These are phyloP conservation scores for Neopestalotiopsis sp. DNA, from an alignment of 2,329 filamentous ascomycete genomes.

Conservation along the genomic window DNA sequence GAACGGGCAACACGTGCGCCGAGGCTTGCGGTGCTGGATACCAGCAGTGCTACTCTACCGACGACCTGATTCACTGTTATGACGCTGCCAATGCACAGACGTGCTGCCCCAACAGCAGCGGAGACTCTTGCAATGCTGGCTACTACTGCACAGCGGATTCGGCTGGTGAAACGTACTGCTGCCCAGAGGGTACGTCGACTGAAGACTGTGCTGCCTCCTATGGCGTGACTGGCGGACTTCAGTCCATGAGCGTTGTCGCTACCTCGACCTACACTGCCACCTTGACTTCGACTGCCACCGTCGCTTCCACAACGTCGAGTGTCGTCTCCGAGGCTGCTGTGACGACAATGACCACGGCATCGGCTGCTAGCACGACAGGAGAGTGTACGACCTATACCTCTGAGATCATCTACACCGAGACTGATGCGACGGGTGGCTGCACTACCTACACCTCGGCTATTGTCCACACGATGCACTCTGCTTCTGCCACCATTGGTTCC, in stretches of 20 bases:
- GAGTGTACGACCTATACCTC: slow-evolving; percentile 7
- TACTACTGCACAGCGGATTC: slow-evolving; percentile 68
- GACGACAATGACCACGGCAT: slow-evolving; percentile 21
- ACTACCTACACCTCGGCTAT: slow-evolving; percentile 22
- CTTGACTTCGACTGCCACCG: slow-evolving; percentile 35
- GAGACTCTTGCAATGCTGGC: slow-evolving; percentile 65
- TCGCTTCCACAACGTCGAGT: slow-evolving; percentile 22
- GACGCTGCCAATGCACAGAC: slow-evolving; percentile 55
- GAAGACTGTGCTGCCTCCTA: slow-evolving; percentile 59
- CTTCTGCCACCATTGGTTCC: slow-evolving; percentile 18
- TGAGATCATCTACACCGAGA: slow-evolving; percentile 8
- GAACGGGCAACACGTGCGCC: slow-evolving; percentile 34
- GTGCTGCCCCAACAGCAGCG: slow-evolving; percentile 63
- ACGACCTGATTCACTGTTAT: slow-evolving; percentile 62
- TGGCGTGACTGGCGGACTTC: slow-evolving; percentile 53
- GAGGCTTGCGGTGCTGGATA: slow-evolving; percentile 41
- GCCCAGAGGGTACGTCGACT: slow-evolving; percentile 60
- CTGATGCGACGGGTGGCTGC: slow-evolving; percentile 8
- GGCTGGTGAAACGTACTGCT: slow-evolving; percentile 62
- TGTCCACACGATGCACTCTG: slow-evolving; percentile 17
- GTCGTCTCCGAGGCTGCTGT: slow-evolving; percentile 20
- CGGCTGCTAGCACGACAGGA: slow-evolving; percentile 15
- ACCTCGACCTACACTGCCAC: slow-evolving; percentile 38
- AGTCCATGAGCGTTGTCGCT: slow-evolving; percentile 47
- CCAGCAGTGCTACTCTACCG: slow-evolving; percentile 39